Evolutionary conservation across 331 rosid genomes (phyloP), one percentile per base, ranked within the genome.

Genomic region (Cydonia oblonga): DNA sequence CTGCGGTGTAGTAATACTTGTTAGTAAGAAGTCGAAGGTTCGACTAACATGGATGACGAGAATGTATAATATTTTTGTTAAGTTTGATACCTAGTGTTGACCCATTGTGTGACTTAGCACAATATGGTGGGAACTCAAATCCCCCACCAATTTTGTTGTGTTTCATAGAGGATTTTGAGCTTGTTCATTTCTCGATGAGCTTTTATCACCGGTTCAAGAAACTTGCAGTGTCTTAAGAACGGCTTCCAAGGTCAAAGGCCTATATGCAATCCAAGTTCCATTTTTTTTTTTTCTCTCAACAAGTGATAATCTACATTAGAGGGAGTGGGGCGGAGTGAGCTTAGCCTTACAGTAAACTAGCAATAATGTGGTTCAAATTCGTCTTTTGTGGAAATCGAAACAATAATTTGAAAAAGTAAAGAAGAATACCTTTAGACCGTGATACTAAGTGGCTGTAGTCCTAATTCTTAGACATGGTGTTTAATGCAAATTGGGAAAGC

Each of bases 391-490:
- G 1, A 1, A 38, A 38, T 38, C 0, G 44, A 38, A 38, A 38
- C 44, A 38, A 38, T 38, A 10, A 38, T 0, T 0, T 38, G 44
- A 38, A 38, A 38, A 38, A 10, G 44, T 10, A 38, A 38, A 38
- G 4, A 38, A 38, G 0, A 38, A 3, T 38, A 38, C 1, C 4
- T 0, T 0, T 0, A 0, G 14, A 0, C 0, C 4, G 4, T 38
- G 44, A 0, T 38, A 38, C 4, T 3, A 38, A 9, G 1, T 38
- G 44, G 1, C 3, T 40, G 15, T 40, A 46, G 5, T 46, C n/a
- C 19, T 15, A 15, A 6, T 15, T 46, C n/a, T 46, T 15, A 15
- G 52, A 44, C n/a, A 5, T 44, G 53, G n/a, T 46, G n/a, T 15
- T 46, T 46, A 2, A 15, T 46, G n/a, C 52, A 46, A 46, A 46